These are phyloP conservation scores for Pseudonitzschia multistriata DNA, from an alignment of 108 stramenopile genomes.

Conservation along the genomic window DNA sequence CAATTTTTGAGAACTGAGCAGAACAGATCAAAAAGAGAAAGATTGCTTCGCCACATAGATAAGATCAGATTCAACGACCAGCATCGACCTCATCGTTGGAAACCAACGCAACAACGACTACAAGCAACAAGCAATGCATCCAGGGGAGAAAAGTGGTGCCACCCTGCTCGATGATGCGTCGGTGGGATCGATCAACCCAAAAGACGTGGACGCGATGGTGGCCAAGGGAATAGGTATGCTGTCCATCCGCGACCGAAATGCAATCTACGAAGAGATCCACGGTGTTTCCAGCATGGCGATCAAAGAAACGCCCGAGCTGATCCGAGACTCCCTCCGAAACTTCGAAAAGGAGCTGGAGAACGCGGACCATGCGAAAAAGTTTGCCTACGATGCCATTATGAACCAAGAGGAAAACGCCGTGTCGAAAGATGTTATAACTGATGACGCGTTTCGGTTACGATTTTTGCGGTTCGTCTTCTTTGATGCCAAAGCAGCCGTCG, in stretches of 20 bases:
- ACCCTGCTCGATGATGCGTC: not conserved
- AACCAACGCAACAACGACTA: too few relatives aligned
- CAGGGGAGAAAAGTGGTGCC: too few relatives aligned
- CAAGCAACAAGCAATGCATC: too few relatives aligned
- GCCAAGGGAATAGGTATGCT: not conserved
- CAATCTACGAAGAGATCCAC: conserved; percentile 16
- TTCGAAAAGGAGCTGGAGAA: conserved; percentile 1
- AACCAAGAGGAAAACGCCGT: not conserved
- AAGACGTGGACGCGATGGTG: not conserved
- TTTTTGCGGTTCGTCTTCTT: conserved; percentile 39
- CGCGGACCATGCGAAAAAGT: not conserved
- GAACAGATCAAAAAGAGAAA: too few relatives aligned
- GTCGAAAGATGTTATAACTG: not conserved
- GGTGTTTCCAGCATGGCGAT: conserved; percentile 1
- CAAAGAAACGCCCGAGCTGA: conserved; percentile 4
- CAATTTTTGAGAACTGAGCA: too few relatives aligned
- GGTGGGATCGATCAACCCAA: not conserved
- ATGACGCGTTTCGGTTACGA: conserved; percentile 32
- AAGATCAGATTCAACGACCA: too few relatives aligned
- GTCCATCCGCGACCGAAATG: not conserved
- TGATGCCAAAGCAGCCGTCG: conserved; percentile 26
- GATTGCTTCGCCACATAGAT: too few relatives aligned
- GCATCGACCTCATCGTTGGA: too few relatives aligned
- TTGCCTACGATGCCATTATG: not conserved
- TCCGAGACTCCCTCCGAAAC: not conserved